These are phyloP conservation scores for Pezicula rhizophila DNA, from an alignment of 2,329 filamentous ascomycete genomes.

Conservation along the genomic window DNA sequence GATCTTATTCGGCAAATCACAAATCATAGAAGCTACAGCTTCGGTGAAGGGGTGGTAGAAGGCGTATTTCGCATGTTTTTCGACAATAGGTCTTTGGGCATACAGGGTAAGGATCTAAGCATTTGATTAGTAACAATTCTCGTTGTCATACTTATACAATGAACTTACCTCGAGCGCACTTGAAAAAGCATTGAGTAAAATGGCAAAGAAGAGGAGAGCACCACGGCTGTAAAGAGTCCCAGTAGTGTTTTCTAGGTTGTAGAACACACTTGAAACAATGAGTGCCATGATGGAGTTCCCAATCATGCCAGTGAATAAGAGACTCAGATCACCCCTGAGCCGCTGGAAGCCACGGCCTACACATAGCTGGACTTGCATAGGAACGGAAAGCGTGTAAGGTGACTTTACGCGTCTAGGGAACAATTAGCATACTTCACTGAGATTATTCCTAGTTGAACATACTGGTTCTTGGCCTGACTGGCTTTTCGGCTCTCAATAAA, in stretches of 20 bases:
- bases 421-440: constrained; percentile 31
- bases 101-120: constrained; percentile 77
- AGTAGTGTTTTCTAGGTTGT: constrained; percentile 48
- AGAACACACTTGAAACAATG: constrained; percentile 60
- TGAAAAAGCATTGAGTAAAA: constrained; percentile 60
- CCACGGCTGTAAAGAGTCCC: constrained; percentile 54
- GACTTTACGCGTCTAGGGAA: constrained; percentile 55
- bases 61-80: constrained; percentile 82
- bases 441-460: not conserved
- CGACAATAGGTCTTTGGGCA: constrained; percentile 83
- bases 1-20: constrained; percentile 83
- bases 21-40: constrained; percentile 44
- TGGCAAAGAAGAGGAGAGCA: constrained; percentile 62
- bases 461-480: constrained; percentile 17
- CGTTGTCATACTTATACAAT: constrained; percentile 33
- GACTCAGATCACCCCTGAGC: constrained; percentile 66
- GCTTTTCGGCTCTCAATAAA: constrained; percentile 35
- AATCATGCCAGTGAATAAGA: constrained; percentile 47
- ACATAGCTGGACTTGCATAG: constrained; percentile 72
- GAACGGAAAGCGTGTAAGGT: constrained; percentile 75
- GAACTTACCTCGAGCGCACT: constrained; percentile 45
- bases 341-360: constrained; percentile 75
- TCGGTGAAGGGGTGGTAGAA: constrained; percentile 87
- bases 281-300: constrained; percentile 45
- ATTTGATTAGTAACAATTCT: constrained; percentile 26